phyloP scores from a whole-genome alignment of 768 basidiomycete species.

The Tulasnella sp. region DNA sequence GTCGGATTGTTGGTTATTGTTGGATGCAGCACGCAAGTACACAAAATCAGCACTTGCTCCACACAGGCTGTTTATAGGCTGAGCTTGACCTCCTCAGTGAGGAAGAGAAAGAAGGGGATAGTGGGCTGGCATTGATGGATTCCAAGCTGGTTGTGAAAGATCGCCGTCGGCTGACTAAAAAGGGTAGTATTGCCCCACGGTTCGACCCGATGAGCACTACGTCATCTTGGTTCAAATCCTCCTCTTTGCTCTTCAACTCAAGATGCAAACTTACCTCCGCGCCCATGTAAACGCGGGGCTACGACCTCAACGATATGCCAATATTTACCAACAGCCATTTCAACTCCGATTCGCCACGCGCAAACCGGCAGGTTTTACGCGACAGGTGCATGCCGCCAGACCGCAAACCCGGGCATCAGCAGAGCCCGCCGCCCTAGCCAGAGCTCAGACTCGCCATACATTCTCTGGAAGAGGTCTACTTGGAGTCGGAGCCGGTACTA shows the following conservation, averaged over 20 bases:
- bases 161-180: neutral
- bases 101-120: neutral
- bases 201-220: neutral
- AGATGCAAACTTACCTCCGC: neutral
- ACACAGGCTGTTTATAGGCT: too few relatives aligned
- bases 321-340: neutral
- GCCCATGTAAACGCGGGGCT: neutral
- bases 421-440: neutral
- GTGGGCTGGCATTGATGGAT: neutral
- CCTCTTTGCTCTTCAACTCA: neutral
- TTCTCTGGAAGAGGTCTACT: neutral
- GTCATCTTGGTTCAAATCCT: neutral
- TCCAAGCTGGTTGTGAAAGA: neutral
- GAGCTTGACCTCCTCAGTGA: too few relatives aligned
- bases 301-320: neutral
- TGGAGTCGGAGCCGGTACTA: neutral
- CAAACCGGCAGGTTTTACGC: neutral
- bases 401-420: neutral
- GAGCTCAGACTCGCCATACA: neutral
- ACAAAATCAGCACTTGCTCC: neutral
- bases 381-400: neutral
- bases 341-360: neutral
- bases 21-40: neutral
- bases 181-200: neutral
- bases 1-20: neutral